Conservation (phyloP, 257 asterid species). For the Fraxinus excelsior region DNA sequence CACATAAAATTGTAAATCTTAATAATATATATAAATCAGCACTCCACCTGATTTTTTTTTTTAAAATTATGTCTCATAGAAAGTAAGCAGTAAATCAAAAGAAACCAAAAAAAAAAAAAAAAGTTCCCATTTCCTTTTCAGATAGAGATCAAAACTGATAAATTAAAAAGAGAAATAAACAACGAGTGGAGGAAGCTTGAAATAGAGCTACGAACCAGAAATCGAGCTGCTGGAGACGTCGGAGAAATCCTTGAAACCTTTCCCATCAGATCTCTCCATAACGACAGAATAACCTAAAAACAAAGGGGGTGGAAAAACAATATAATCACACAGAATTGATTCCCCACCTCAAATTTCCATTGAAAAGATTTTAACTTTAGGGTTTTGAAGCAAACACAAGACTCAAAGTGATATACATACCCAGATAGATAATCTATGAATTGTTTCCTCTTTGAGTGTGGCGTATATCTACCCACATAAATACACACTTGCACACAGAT, state of each 20-base stretch:
- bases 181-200: slow-evolving; percentile 13
- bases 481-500: background rate
- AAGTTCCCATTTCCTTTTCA: background rate
- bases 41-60: background rate
- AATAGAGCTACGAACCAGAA: slow-evolving; percentile 43
- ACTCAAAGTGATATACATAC: slow-evolving; percentile 32
- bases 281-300: slow-evolving; percentile 13
- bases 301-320: background rate
- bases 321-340: slow-evolving; percentile 14
- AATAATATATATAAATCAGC: background rate
- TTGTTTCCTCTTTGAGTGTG: background rate
- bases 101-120: background rate
- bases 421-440: background rate
- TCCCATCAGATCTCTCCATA: slow-evolving; percentile 50
- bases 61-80: background rate
- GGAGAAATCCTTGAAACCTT: slow-evolving; percentile 38
- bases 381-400: slow-evolving; percentile 44
- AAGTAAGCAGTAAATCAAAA: slow-evolving; percentile 14
- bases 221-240: slow-evolving; percentile 40
- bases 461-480: slow-evolving; percentile 1
- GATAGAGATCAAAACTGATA: slow-evolving; percentile 18
- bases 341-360: background rate
- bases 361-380: slow-evolving; percentile 23
- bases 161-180: slow-evolving; percentile 2
- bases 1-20: slow-evolving; percentile 14